phyloP scores from a whole-genome alignment of 78 protist species.

The Cyanophora paradoxa region DNA sequence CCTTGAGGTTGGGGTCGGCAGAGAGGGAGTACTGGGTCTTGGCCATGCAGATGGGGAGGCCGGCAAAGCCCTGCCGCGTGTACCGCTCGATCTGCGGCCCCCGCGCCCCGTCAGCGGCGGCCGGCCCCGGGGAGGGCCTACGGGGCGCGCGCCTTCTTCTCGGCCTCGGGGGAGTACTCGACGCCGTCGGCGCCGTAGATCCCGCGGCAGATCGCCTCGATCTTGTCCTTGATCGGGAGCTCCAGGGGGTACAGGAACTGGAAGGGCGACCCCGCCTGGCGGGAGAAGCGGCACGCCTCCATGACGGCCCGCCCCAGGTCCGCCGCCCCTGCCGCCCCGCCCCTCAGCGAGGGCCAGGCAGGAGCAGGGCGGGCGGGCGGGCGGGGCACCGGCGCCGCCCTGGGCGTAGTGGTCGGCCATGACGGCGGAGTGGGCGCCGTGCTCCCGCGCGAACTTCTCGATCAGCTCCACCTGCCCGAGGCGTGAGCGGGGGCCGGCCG shows the following conservation, averaged over 20 bases:
- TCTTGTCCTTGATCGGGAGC: conserved; percentile 34
- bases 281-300: conserved; percentile 63
- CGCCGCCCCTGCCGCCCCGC: conserved; percentile 91
- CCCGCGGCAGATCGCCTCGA: conserved; percentile 63
- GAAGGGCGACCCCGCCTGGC: conserved; percentile 52
- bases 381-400: background rate
- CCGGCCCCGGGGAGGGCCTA: too few relatives aligned
- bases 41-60: conserved; percentile 93
- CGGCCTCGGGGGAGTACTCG: conserved; percentile 51
- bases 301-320: conserved; percentile 71
- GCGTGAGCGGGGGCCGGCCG: background rate
- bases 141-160: too few relatives aligned
- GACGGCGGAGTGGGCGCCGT: conserved; percentile 83
- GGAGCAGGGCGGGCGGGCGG: background rate
- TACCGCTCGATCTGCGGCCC: conserved; percentile 60
- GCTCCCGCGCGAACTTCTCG: conserved; percentile 20
- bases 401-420: conserved; percentile 77
- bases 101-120: too few relatives aligned
- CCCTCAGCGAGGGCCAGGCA: background rate
- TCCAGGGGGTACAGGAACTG: conserved; percentile 54
- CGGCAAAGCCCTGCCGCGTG: conserved; percentile 62
- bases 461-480: conserved; percentile 26
- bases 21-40: conserved; percentile 91
- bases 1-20: conserved; percentile 67
- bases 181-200: conserved; percentile 91